phyloP scores from a whole-genome alignment of 768 basidiomycete genomes.

The Lepiota brunneoincarnata region DNA sequence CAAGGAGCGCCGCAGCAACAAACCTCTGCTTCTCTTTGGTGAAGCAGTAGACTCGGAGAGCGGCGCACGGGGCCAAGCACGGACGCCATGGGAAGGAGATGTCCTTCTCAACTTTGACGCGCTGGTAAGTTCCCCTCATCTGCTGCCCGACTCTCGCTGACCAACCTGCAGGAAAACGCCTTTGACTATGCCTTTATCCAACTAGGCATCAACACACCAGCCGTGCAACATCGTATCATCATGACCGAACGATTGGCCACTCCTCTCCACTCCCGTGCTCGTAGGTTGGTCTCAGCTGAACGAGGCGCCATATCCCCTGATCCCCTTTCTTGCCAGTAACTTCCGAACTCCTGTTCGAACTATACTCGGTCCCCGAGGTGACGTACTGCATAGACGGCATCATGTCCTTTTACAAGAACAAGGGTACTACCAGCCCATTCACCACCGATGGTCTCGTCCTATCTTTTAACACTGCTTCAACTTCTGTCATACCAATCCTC shows the following conservation, averaged over 20 bases:
- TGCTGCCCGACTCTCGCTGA: conserved; percentile 16
- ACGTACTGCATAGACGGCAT: conserved; percentile 87
- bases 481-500: conserved; percentile 86
- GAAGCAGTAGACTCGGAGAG: conserved; percentile 86
- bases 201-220: conserved; percentile 75
- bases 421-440: conserved; percentile 38
- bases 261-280: conserved; percentile 81
- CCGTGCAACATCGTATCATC: conserved; percentile 82
- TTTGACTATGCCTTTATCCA: conserved; percentile 90
- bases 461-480: conserved; percentile 90
- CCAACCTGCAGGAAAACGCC: conserved; percentile 78
- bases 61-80: conserved; percentile 73
- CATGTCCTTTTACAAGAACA: conserved; percentile 90
- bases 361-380: conserved; percentile 82
- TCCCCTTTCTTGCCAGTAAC: conserved; percentile 55
- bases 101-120: conserved; percentile 90
- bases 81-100: conserved; percentile 92
- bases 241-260: conserved; percentile 93
- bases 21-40: conserved; percentile 83
- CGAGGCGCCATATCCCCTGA: neutral
- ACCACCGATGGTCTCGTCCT: conserved; percentile 77
- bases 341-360: conserved; percentile 95
- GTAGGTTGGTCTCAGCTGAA: conserved; percentile 44
- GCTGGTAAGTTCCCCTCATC: conserved; percentile 59
- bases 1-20: conserved; percentile 85